Evolutionary conservation across 169 alveolate genomes (phyloP), one percentile per base, ranked within the genome.

Genomic region (Plasmodium gaboni): DNA sequence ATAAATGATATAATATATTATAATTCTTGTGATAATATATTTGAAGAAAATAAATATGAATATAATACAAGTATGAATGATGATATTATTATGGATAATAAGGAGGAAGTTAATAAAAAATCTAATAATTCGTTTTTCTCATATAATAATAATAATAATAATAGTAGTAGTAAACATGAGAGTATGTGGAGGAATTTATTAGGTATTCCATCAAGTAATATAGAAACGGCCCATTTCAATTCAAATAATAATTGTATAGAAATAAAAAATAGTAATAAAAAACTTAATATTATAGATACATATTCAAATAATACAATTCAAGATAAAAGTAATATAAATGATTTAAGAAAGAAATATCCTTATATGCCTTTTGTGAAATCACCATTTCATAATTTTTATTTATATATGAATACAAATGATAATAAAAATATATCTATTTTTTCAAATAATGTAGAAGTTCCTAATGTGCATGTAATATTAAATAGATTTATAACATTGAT

Each of bases 341-440:
- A 68, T 53, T 24, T 78, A 24, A 78, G 53, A 24, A 78, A 78
- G n/a, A 78, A 65, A 65, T 65, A 64, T 65, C 15, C 68, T 0
- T 38, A 19, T 55, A 55, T 22, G 71, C 91, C 83, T 22, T 38
- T 68, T 26, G 91, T 83, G 17, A 83, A 83, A 28, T 83, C 91
- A 6, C 91, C 91, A 19, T 83, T 83, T 61, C 91, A 83, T 68
- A 83, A 83, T 57, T 83, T 83, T 69, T 57, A 70, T 69, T 83
- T 83, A 28, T 83, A 26, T 55, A 38, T 83, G 19, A 83, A 48
- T 68, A 53, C 86, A 1, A 17, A 53, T 24, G 74, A 69, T n/a
- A 60, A 72, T 57, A 83, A 42, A 51, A 28, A 69, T 71, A 48
- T 72, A 6, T 48, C 91, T 1, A 83, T 83, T 17, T 83, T 83